phyloP scores from a whole-genome alignment of 805 yeast species.

The Suhomyces canberraensis region DNA sequence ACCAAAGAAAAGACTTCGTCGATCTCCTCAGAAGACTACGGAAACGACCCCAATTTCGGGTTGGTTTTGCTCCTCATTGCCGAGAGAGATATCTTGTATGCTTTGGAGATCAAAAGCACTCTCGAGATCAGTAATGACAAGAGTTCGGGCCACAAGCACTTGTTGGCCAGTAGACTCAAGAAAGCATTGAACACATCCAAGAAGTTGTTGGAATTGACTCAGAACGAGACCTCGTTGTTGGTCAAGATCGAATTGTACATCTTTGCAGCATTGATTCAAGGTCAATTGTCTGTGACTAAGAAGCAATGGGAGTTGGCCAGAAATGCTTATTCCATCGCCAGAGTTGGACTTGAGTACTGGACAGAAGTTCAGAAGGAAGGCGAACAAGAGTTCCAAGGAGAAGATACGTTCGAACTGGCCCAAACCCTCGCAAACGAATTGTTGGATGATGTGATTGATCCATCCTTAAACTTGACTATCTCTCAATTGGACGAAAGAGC shows the following conservation, averaged over 20 bases:
- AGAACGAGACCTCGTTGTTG: conserved; percentile 29
- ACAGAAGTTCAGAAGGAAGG: conserved; percentile 8
- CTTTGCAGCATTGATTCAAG: conserved; percentile 49
- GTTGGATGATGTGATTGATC: conserved; percentile 59
- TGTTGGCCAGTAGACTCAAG: conserved; percentile 62
- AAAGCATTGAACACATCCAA: conserved; percentile 50
- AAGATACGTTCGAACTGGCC: conserved; percentile 15
- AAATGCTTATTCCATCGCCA: conserved; percentile 53
- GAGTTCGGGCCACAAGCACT: conserved; percentile 43
- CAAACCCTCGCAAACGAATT: conserved; percentile 44
- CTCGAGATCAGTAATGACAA: conserved; percentile 52
- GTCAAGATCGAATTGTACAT: conserved; percentile 30
- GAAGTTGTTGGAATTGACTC: conserved; percentile 40
- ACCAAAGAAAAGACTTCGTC: conserved; percentile 45
- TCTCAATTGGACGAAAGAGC: conserved; percentile 33
- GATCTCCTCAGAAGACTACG: conserved; percentile 49
- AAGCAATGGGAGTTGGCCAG: conserved; percentile 57
- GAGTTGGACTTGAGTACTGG: conserved; percentile 58
- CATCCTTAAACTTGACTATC: conserved; percentile 55
- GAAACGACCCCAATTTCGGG: conserved; percentile 50
- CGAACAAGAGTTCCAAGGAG: conserved; percentile 4
- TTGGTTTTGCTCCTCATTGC: conserved; percentile 60
- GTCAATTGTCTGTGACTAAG: conserved; percentile 47
- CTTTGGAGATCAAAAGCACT: conserved; percentile 57
- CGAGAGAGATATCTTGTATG: conserved; percentile 73